Percentiles rank a stretch among this genome's conserved stretches.
Conservation (phyloP, 169 alveolate genomes). For the Cystoisospora suis region DNA sequence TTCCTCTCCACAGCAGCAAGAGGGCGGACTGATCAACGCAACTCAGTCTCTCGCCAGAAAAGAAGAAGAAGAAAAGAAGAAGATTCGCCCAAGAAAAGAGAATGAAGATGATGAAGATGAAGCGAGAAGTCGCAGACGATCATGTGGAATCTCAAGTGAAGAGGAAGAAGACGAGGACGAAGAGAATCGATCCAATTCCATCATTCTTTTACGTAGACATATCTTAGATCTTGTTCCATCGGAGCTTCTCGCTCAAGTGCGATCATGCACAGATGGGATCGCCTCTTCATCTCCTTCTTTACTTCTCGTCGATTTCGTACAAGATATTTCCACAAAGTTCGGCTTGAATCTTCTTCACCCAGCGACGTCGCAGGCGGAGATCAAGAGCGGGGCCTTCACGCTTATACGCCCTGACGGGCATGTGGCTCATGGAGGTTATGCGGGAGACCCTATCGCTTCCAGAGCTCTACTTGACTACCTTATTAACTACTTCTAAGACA, state of each 20-base stretch:
- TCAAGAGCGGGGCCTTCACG: slow-evolving; percentile 56
- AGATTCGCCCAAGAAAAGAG: too few relatives aligned
- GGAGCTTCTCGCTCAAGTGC: background rate
- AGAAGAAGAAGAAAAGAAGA: too few relatives aligned
- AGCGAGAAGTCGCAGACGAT: too few relatives aligned
- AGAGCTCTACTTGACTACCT: slow-evolving; percentile 53
- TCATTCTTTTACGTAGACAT: background rate
- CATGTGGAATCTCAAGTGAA: too few relatives aligned
- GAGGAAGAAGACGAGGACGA: too few relatives aligned
- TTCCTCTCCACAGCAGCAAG: too few relatives aligned
- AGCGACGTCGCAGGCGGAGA: slow-evolving; percentile 33
- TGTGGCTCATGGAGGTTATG: slow-evolving; percentile 50
- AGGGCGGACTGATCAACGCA: too few relatives aligned
- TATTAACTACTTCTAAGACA: slow-evolving; percentile 1
- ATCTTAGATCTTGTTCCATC: background rate
- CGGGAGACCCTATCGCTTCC: slow-evolving; percentile 42
- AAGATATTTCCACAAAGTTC: slow-evolving; percentile 26
- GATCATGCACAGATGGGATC: too few relatives aligned
- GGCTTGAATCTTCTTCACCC: slow-evolving; percentile 34
- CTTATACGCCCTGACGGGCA: slow-evolving; percentile 58
- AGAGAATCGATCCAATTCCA: too few relatives aligned
- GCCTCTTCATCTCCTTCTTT: background rate
- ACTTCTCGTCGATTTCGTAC: slow-evolving; percentile 45
- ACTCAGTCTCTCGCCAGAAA: too few relatives aligned
- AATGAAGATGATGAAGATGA: too few relatives aligned